phyloP scores from a whole-genome alignment of 192 early-diverging fungal species.

The Linnemannia elongata region DNA sequence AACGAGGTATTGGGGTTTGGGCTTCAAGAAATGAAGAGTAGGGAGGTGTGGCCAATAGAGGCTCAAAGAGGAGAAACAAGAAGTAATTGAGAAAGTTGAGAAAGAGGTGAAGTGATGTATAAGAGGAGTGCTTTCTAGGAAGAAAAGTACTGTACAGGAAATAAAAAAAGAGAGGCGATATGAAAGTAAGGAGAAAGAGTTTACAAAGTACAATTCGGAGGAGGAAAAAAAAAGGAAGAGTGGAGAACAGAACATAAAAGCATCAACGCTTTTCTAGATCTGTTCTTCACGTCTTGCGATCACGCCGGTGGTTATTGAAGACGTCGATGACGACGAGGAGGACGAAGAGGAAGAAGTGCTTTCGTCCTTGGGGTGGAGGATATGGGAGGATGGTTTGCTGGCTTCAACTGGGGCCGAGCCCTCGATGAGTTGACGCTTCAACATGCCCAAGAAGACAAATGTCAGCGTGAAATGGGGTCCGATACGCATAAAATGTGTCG shows the following conservation, averaged over 20 bases:
- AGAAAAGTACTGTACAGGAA: conserved; percentile 37
- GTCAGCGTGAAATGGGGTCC: conserved; percentile 85
- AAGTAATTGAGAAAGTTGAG: not conserved
- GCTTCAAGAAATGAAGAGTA: conserved; percentile 2
- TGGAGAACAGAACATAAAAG: not conserved
- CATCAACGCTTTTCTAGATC: conserved; percentile 18
- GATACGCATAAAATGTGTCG: conserved; percentile 81
- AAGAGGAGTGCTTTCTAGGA: conserved; percentile 19
- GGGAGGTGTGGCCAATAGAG: conserved; percentile 1
- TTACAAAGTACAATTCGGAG: not conserved
- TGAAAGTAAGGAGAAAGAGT: not conserved
- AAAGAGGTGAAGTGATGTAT: not conserved
- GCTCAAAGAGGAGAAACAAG: not conserved
- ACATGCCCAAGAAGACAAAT: conserved; percentile 79
- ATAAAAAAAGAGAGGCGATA: not conserved
- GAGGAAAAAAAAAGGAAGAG: not conserved
- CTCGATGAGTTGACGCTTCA: conserved; percentile 56
- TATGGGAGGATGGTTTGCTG: not conserved
- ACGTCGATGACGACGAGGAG: conserved; percentile 34
- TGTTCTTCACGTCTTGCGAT: conserved; percentile 51
- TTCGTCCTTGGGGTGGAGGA: conserved; percentile 42
- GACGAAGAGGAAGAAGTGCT: conserved; percentile 17
- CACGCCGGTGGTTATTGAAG: conserved; percentile 39
- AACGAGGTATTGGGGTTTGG: conserved; percentile 9
- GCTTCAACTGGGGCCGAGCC: conserved; percentile 21